A percentile compares a stretch with the other conserved stretches of the same genome.
phyloP scores from a whole-genome alignment of 768 basidiomycete genomes.

The Trametes elegans region DNA sequence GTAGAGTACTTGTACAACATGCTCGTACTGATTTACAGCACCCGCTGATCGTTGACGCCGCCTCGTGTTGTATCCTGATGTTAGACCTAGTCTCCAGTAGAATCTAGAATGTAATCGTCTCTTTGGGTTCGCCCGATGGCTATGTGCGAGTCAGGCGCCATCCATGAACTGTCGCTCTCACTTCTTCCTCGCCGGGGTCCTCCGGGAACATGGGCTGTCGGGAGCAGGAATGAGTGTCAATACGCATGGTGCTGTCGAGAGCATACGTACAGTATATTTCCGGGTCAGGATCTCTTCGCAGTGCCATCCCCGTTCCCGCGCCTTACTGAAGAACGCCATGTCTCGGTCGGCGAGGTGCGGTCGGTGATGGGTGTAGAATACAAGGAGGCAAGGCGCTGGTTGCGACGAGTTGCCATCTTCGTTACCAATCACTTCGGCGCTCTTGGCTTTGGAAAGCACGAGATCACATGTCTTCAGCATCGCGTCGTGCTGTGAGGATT shows the following conservation, averaged over 20 bases:
- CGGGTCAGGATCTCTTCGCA: constrained; percentile 68
- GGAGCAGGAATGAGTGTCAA: neutral
- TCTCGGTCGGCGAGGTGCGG: constrained; percentile 83
- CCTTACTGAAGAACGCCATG: constrained; percentile 76
- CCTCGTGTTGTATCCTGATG: too few species aligned
- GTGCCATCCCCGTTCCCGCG: constrained; percentile 61
- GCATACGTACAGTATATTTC: constrained; percentile 55
- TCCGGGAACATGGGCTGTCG: constrained; percentile 86
- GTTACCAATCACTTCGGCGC: neutral
- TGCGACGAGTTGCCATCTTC: constrained; percentile 1
- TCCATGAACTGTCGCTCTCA: constrained; percentile 83
- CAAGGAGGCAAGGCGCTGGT: constrained; percentile 51
- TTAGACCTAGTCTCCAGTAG: neutral
- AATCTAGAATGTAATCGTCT: neutral
- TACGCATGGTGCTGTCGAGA: neutral
- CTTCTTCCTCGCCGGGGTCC: constrained; percentile 74
- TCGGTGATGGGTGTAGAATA: constrained; percentile 88
- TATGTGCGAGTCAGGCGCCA: constrained; percentile 53
- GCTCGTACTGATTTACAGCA: too few species aligned
- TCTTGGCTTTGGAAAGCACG: constrained; percentile 19
- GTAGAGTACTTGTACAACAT: too few species aligned
- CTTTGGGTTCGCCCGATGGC: neutral
- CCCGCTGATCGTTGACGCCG: too few species aligned
- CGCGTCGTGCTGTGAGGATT: constrained; percentile 73
- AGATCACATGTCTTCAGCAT: constrained; percentile 71